These are phyloP conservation scores for Penicillium daleae DNA, from an alignment of 495 filamentous ascomycete species.

Conservation along the genomic window DNA sequence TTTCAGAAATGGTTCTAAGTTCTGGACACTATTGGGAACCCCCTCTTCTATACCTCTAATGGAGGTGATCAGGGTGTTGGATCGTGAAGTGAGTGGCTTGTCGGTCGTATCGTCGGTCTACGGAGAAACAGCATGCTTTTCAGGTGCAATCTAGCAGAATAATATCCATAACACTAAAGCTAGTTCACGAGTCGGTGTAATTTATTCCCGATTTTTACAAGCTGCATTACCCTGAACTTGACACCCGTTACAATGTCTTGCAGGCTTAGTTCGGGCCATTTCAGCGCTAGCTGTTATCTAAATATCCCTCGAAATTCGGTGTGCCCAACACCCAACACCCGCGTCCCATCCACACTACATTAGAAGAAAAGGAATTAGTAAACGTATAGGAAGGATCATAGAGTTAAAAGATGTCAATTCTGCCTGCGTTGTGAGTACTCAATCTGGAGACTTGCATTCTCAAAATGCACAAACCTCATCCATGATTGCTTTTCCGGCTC, in stretches of 20 bases:
- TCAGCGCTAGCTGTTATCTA: neutral
- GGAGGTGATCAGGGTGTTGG: neutral
- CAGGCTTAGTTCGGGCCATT: slow-evolving; percentile 7
- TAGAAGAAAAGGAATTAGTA: too few relatives aligned
- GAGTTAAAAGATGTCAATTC: neutral
- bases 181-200: neutral
- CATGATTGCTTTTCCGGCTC: slow-evolving; percentile 15
- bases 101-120: neutral
- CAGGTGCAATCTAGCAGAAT: neutral
- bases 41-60: neutral
- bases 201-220: neutral
- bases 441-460: slow-evolving; percentile 8
- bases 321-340: slow-evolving; percentile 1
- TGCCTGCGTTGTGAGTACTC: neutral
- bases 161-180: neutral
- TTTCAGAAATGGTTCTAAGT: neutral
- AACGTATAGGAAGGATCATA: neutral
- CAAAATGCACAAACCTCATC: neutral
- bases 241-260: slow-evolving; percentile 21
- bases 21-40: neutral
- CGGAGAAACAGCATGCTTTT: neutral
- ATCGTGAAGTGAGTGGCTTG: neutral
- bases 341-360: neutral
- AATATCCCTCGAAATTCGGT: neutral
- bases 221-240: neutral